A percentile compares a stretch with the other conserved stretches of the same genome.
Evolutionary conservation across 208 protist species (phyloP).

Genomic region (Trypanosoma platydactyli): DNA sequence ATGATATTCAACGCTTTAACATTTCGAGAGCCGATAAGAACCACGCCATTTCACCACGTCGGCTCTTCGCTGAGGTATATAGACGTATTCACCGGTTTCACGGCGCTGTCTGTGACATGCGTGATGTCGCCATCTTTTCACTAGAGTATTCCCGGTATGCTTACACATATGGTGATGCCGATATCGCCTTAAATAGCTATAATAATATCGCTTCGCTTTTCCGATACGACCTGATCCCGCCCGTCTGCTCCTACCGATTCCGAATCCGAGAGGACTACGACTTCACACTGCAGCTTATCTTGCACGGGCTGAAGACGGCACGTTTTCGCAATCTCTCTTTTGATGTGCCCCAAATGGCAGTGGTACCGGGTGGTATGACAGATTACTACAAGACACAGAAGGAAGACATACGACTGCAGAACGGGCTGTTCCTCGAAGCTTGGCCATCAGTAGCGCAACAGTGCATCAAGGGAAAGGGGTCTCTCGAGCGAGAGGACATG

Average conservation of each 20-base stretch:
- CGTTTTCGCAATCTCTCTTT: slow-evolving; percentile 84
- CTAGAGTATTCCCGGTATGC: slow-evolving; percentile 84
- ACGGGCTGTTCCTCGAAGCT: slow-evolving; percentile 62
- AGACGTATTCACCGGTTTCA: slow-evolving; percentile 30
- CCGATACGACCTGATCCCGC: slow-evolving; percentile 63
- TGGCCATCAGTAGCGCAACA: slow-evolving; percentile 74
- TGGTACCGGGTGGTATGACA: slow-evolving; percentile 80
- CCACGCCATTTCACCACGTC: slow-evolving; percentile 45
- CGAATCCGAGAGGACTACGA: slow-evolving; percentile 90
- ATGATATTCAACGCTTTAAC: slow-evolving; percentile 82
- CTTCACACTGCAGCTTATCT: slow-evolving; percentile 87
- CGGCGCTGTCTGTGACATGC: slow-evolving; percentile 17
- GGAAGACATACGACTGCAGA: slow-evolving; percentile 68
- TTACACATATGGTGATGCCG: slow-evolving; percentile 40
- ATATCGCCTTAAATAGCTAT: slow-evolving; percentile 79
- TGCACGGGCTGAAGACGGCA: slow-evolving; percentile 64
- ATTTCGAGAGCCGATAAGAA: slow-evolving; percentile 40
- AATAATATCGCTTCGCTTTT: slow-evolving; percentile 89
- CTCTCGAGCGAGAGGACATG: slow-evolving; percentile 68
- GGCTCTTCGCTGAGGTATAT: slow-evolving; percentile 59
- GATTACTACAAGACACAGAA: slow-evolving; percentile 81
- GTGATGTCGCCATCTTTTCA: slow-evolving; percentile 60
- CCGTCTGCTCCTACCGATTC: slow-evolving; percentile 62
- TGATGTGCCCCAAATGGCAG: slow-evolving; percentile 83
- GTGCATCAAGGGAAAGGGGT: slow-evolving; percentile 76